phyloP scores from a whole-genome alignment of 2,329 filamentous ascomycete genomes.

The Ophiostoma novo-ulmi region DNA sequence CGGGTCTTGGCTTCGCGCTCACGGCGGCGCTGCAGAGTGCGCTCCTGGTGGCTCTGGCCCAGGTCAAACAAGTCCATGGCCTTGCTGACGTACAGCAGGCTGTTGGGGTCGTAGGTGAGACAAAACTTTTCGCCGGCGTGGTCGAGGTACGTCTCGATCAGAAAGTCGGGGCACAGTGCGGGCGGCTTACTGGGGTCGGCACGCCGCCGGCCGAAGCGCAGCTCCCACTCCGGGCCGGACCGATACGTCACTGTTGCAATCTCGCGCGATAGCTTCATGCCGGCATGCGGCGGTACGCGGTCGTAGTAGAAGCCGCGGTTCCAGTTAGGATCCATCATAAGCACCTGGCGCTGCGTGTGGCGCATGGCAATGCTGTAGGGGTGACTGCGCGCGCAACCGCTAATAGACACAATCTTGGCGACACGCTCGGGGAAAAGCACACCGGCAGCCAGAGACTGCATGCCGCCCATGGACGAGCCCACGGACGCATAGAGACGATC shows the following conservation, averaged over 20 bases:
- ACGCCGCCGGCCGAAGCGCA: slow-evolving; percentile 79
- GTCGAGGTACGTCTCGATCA: slow-evolving; percentile 97
- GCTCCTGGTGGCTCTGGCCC: slow-evolving; percentile 63
- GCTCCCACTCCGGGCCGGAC: slow-evolving; percentile 95
- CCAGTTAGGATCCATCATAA: slow-evolving; percentile 99
- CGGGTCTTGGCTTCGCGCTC: slow-evolving; percentile 39
- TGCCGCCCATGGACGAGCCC: slow-evolving; percentile 95
- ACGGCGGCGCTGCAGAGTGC: slow-evolving; percentile 56
- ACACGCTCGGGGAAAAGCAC: slow-evolving; percentile 78
- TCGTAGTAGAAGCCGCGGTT: slow-evolving; percentile 91
- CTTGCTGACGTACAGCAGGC: slow-evolving; percentile 91
- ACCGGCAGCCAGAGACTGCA: slow-evolving; percentile 89
- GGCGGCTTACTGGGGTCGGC: slow-evolving; percentile 83
- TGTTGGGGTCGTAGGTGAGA: slow-evolving; percentile 93
- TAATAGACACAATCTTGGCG: slow-evolving; percentile 78
- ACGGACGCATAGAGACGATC: slow-evolving; percentile 82
- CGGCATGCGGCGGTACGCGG: slow-evolving; percentile 80
- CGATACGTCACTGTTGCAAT: slow-evolving; percentile 98
- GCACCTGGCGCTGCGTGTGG: slow-evolving; percentile 91
- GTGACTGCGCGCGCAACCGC: slow-evolving; percentile 87
- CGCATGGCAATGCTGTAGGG: slow-evolving; percentile 99
- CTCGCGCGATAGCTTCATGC: slow-evolving; percentile 96
- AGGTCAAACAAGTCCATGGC: slow-evolving; percentile 98
- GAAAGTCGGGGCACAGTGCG: slow-evolving; percentile 91
- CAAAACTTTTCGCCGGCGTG: slow-evolving; percentile 98